These are phyloP conservation scores for Brachypodium distachyon DNA, from an alignment of 202 grass and related monocot genomes.

Conservation along the genomic window DNA sequence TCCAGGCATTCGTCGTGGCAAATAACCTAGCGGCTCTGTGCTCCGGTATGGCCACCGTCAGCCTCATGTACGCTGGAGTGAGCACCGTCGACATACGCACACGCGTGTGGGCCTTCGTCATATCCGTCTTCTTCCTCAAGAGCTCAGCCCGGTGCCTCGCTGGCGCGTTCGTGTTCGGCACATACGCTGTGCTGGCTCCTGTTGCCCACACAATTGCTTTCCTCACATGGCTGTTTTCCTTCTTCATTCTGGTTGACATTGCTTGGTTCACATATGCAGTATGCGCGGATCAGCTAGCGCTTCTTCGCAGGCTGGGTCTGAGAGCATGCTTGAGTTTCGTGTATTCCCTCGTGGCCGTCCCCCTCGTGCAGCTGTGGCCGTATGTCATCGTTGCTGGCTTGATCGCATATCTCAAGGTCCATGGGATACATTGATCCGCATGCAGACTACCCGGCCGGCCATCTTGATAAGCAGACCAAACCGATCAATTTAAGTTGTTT, in stretches of 20 bases:
- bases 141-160: neutral
- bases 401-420: too few species aligned
- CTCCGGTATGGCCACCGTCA: neutral
- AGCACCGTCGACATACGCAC: neutral
- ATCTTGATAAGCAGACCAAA: too few species aligned
- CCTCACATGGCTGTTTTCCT: neutral
- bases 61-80: neutral
- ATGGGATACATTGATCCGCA: too few species aligned
- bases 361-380: neutral
- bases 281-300: too few species aligned
- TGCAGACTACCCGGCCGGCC: too few species aligned
- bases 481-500: too few species aligned
- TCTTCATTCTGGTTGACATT: neutral
- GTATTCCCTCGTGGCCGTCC: rapidly evolving
- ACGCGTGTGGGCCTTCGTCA: rapidly evolving
- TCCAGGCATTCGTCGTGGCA: constrained; percentile 19
- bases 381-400: too few species aligned
- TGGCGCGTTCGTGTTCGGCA: neutral
- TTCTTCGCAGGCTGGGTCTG: neutral
- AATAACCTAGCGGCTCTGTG: neutral
- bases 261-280: neutral
- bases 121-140: neutral
- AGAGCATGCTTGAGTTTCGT: neutral
- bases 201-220: neutral
- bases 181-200: neutral